These are phyloP conservation scores for Quercus aquifolioides DNA, from an alignment of 306 rosid genomes.

Conservation along the genomic window DNA sequence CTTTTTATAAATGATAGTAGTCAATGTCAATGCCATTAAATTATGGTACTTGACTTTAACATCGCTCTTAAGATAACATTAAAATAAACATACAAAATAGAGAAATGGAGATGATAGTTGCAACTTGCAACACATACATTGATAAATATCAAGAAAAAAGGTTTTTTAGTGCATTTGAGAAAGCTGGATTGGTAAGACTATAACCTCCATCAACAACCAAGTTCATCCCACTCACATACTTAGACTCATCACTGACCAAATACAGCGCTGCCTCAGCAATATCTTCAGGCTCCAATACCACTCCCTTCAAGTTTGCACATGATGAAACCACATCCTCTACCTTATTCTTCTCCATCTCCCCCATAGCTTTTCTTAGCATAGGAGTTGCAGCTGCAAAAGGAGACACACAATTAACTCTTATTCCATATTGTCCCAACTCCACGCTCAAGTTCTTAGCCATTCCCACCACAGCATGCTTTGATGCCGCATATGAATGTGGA, in stretches of 20 bases:
- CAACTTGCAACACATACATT: too few species aligned
- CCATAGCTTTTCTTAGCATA: slow-evolving; percentile 24
- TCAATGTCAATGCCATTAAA: too few species aligned
- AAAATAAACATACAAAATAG: too few species aligned
- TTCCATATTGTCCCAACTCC: slow-evolving; percentile 57
- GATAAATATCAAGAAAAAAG: too few species aligned
- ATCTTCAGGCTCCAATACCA: slow-evolving; percentile 21
- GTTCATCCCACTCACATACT: slow-evolving; percentile 37
- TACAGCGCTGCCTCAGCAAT: slow-evolving; percentile 30
- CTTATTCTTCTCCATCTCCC: slow-evolving; percentile 3
- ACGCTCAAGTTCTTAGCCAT: slow-evolving; percentile 56
- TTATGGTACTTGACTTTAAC: too few species aligned
- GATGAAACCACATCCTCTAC: not conserved
- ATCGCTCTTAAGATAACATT: too few species aligned
- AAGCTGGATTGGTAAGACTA: slow-evolving; percentile 19
- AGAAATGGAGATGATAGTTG: too few species aligned
- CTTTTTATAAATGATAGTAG: too few species aligned
- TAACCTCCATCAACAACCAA: slow-evolving; percentile 37
- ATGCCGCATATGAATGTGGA: slow-evolving; percentile 47
- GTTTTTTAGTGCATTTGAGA: not conserved
- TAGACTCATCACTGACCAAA: slow-evolving; percentile 34
- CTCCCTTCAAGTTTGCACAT: slow-evolving; percentile 13
- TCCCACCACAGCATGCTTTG: slow-evolving; percentile 73
- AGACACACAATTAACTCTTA: slow-evolving; percentile 64
- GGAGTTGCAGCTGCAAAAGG: slow-evolving; percentile 57